Evolutionary conservation across 2,329 filamentous ascomycete genomes (phyloP).

Genomic region (Penicillium sp.): DNA sequence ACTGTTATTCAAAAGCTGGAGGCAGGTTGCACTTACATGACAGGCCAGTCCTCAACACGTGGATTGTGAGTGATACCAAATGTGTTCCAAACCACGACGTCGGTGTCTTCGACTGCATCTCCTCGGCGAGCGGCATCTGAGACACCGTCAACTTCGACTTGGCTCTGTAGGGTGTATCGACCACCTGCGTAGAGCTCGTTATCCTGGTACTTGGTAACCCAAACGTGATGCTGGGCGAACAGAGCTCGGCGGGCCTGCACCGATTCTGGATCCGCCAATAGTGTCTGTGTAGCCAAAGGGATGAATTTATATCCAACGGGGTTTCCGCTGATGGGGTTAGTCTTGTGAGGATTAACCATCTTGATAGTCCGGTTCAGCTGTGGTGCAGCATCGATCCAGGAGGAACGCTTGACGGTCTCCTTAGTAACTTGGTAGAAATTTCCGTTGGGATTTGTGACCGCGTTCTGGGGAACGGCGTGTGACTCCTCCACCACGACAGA

Average conservation of each 20-base stretch:
- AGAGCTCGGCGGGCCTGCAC: conserved; percentile 54
- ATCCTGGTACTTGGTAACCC: conserved; percentile 55
- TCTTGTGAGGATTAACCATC: conserved; percentile 55
- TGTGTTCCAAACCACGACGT: conserved; percentile 47
- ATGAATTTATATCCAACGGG: conserved; percentile 59
- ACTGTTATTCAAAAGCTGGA: neutral
- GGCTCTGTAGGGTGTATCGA: conserved; percentile 55
- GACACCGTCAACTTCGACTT: conserved; percentile 39
- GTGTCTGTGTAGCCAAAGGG: conserved; percentile 56
- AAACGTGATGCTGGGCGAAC: conserved; percentile 57
- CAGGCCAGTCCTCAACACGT: conserved; percentile 46
- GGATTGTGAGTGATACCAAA: conserved; percentile 49
- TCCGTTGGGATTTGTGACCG: conserved; percentile 53
- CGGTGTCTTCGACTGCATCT: conserved; percentile 37
- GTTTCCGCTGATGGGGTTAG: conserved; percentile 55
- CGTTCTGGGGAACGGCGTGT: conserved; percentile 57
- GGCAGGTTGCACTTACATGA: conserved; percentile 35
- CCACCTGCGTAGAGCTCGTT: conserved; percentile 56
- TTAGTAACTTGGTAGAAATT: conserved; percentile 51
- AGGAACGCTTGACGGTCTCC: conserved; percentile 48
- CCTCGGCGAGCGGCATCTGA: conserved; percentile 35
- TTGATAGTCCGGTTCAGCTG: conserved; percentile 55
- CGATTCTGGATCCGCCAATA: conserved; percentile 56
- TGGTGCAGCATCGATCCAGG: conserved; percentile 48
- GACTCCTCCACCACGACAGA: conserved; percentile 58